phyloP scores from a whole-genome alignment of 805 yeast genomes.

The Suhomyces sp. region DNA sequence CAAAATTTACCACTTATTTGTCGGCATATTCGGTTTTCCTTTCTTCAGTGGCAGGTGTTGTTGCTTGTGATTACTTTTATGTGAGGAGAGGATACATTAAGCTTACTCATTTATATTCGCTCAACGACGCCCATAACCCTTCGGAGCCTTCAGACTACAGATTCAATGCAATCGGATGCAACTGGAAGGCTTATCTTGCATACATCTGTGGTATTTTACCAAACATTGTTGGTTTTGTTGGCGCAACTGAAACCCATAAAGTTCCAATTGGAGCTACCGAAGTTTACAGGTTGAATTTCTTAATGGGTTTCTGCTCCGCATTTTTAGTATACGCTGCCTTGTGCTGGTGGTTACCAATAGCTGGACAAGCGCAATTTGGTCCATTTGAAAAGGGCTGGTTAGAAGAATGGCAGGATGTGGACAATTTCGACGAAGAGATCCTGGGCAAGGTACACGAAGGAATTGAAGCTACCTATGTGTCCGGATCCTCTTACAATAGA shows the following conservation, averaged over 20 bases:
- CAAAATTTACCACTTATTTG: slow-evolving; percentile 74
- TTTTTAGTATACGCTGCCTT: slow-evolving; percentile 53
- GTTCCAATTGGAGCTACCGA: slow-evolving; percentile 79
- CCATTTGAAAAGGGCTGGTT: slow-evolving; percentile 57
- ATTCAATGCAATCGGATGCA: slow-evolving; percentile 61
- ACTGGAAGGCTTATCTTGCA: slow-evolving; percentile 83
- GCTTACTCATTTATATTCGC: slow-evolving; percentile 60
- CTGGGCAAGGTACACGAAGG: slow-evolving; percentile 6
- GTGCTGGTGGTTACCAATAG: slow-evolving; percentile 52
- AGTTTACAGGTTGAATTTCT: slow-evolving; percentile 71
- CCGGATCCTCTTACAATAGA: neutral
- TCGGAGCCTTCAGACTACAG: slow-evolving; percentile 45
- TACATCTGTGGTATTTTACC: slow-evolving; percentile 79
- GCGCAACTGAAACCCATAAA: slow-evolving; percentile 64
- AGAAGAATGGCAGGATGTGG: slow-evolving; percentile 63
- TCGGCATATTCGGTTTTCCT: slow-evolving; percentile 81
- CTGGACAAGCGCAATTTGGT: slow-evolving; percentile 30
- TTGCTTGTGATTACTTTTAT: slow-evolving; percentile 62
- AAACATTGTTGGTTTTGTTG: slow-evolving; percentile 83
- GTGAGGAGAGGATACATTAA: slow-evolving; percentile 71
- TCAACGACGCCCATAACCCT: slow-evolving; percentile 34
- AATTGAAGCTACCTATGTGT: neutral
- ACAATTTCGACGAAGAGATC: slow-evolving; percentile 51
- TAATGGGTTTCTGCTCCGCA: slow-evolving; percentile 68
- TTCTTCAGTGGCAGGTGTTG: slow-evolving; percentile 79